Evolutionary conservation across 208 protist genomes (phyloP).

Genomic region (Ichthyophonus hoferi): DNA sequence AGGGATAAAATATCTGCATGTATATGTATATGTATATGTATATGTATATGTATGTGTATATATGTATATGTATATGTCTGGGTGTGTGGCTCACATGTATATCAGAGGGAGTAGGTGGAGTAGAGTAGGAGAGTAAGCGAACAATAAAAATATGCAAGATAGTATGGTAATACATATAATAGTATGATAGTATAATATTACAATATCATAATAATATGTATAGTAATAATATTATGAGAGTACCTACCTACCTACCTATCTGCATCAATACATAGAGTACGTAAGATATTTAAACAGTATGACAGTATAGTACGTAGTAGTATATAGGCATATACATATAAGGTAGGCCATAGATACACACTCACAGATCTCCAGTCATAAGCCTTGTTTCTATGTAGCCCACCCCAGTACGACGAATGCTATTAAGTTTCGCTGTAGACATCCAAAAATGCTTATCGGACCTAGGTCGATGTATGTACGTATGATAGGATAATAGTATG

Average conservation of each 20-base stretch:
- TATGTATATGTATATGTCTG: not conserved
- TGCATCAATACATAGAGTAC: no score
- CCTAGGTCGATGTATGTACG: no score
- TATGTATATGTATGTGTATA: constrained; percentile 10
- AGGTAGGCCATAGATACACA: no score
- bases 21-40: constrained; percentile 1
- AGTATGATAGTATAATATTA: no score
- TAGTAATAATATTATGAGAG: no score
- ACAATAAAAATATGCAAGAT: not conserved
- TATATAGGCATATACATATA: no score
- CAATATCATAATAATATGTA: no score
- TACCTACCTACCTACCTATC: no score
- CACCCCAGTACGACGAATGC: not conserved
- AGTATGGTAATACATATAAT: no score
- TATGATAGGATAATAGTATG: no score
- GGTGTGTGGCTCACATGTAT: not conserved
- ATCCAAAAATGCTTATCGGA: not conserved
- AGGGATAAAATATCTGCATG: constrained; percentile 37
- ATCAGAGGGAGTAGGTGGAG: not conserved
- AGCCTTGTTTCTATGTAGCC: not conserved
- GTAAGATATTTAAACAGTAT: no score
- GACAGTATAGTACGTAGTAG: no score
- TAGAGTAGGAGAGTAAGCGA: not conserved
- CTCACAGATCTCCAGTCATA: not conserved
- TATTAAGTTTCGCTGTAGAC: not conserved